phyloP scores from a whole-genome alignment of 2,329 filamentous ascomycete species.

The Aureobasidium melanogenum region DNA sequence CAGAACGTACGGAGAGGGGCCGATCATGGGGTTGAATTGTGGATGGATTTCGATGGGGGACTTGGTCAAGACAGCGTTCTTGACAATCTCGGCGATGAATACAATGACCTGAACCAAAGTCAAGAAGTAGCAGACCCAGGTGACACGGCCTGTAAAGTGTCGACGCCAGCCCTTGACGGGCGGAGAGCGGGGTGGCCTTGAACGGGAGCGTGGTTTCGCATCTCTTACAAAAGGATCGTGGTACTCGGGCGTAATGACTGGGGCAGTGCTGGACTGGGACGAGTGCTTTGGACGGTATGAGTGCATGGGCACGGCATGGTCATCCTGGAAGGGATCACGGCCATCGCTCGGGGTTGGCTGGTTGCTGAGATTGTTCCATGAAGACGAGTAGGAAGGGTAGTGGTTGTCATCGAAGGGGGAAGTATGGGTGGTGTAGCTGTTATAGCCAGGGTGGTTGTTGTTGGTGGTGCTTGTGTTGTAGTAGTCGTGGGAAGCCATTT shows the following conservation, averaged over 20 bases:
- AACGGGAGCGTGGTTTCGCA: constrained; percentile 18
- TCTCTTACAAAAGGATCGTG: constrained; percentile 33
- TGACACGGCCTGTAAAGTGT: constrained; percentile 51
- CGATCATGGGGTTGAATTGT: constrained; percentile 93
- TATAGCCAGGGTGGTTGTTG: constrained; percentile 25
- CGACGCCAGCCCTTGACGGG: constrained; percentile 18
- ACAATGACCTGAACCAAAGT: constrained; percentile 69
- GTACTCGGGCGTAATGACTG: constrained; percentile 30
- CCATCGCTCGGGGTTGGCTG: constrained; percentile 25
- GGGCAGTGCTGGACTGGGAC: constrained; percentile 26
- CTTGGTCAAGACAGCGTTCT: constrained; percentile 70
- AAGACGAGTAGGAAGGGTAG: constrained; percentile 31
- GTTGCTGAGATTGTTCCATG: constrained; percentile 51
- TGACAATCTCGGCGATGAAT: constrained; percentile 81
- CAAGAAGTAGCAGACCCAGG: constrained; percentile 77
- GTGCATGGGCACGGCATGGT: constrained; percentile 40
- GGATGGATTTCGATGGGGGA: constrained; percentile 72
- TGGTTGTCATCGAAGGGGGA: constrained; percentile 15
- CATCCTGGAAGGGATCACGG: constrained; percentile 39
- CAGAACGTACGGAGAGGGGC: constrained; percentile 77
- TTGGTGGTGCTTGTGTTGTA: constrained; percentile 43
- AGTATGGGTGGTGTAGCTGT: constrained; percentile 30
- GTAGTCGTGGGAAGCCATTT: constrained; percentile 50
- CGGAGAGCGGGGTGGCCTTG: background rate
- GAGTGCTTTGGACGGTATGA: constrained; percentile 28